Conservation (phyloP, 208 protist genomes). For the Phytomonas serpens region DNA sequence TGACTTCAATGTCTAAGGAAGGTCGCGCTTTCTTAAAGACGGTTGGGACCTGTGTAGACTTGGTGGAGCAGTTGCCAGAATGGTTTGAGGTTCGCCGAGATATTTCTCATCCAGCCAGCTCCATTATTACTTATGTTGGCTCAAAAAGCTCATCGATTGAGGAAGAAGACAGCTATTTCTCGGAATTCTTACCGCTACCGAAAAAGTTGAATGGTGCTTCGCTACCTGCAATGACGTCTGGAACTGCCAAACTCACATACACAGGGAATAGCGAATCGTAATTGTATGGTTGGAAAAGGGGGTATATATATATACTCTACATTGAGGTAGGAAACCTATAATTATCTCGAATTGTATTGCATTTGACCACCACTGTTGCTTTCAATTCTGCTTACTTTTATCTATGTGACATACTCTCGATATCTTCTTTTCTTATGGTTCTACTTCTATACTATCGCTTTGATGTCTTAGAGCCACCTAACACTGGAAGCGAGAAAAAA, state of each 20-base stretch:
- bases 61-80: conserved; percentile 68
- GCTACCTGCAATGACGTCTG: not conserved
- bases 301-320: not conserved
- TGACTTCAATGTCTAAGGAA: conserved; percentile 30
- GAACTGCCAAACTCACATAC: not conserved
- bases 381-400: not conserved
- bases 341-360: conserved; percentile 1
- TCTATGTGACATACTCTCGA: not conserved
- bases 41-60: conserved; percentile 31
- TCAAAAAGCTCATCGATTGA: conserved; percentile 14
- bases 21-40: conserved; percentile 32
- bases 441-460: not conserved
- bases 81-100: conserved; percentile 73
- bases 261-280: not conserved
- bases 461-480: not conserved
- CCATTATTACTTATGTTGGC: conserved; percentile 78
- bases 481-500: conserved; percentile 4
- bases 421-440: not conserved
- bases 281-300: not conserved
- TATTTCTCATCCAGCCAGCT: conserved; percentile 19
- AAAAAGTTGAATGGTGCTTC: not conserved
- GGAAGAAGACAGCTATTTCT: not conserved
- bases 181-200: not conserved
- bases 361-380: conserved; percentile 8
- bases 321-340: not conserved